Conservation (phyloP, 257 asterid genomes). For the Penstemon barbatus region DNA sequence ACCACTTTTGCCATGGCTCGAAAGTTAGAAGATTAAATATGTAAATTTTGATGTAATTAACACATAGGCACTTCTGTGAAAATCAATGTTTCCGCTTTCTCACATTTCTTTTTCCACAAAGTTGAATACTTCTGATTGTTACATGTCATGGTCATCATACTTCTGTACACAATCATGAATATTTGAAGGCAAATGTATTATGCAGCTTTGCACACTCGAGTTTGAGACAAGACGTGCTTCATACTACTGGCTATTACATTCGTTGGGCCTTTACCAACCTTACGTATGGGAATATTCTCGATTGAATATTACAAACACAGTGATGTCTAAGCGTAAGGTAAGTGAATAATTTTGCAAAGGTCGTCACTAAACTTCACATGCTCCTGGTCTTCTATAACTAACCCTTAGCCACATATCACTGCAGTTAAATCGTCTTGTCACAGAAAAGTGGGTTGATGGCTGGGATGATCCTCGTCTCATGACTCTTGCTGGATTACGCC, state of each 20-base stretch:
- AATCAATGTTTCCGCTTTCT: not conserved
- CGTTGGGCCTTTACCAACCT: constrained; percentile 77
- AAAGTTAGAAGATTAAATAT: too few species aligned
- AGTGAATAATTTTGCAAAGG: constrained; percentile 15
- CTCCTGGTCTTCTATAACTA: constrained; percentile 22
- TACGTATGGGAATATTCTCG: constrained; percentile 94
- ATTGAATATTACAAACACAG: constrained; percentile 76
- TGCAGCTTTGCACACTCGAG: constrained; percentile 92
- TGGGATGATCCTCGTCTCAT: constrained; percentile 99
- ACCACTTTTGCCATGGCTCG: too few species aligned
- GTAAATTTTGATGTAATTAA: too few species aligned
- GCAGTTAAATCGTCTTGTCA: constrained; percentile 90
- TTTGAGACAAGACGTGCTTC: constrained; percentile 96
- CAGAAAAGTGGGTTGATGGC: constrained; percentile 87
- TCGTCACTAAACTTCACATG: not conserved
- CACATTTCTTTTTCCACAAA: not conserved
- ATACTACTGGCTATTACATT: constrained; percentile 88
- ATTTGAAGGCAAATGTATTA: constrained; percentile 11
- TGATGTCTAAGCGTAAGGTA: constrained; percentile 97
- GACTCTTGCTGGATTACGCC: constrained; percentile 90
- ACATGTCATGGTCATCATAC: constrained; percentile 3
- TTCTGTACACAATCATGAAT: constrained; percentile 4
- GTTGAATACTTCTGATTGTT: not conserved
- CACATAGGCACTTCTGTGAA: not conserved
- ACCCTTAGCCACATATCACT: constrained; percentile 25